These are phyloP conservation scores for Eucalyptus erythrocorys DNA, from an alignment of 345 rosid genomes.

Conservation along the genomic window DNA sequence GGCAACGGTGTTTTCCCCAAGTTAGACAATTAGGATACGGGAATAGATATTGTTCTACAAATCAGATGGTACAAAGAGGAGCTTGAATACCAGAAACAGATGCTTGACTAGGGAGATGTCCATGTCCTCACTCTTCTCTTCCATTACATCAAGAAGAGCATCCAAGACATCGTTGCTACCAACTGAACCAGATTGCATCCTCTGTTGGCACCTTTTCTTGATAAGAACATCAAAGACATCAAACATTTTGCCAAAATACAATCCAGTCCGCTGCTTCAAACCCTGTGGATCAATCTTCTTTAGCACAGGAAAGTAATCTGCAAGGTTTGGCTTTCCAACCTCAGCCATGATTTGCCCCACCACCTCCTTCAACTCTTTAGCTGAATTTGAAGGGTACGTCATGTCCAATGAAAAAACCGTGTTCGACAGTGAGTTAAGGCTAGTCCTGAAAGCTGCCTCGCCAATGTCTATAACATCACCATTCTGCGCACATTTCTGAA, in stretches of 20 bases:
- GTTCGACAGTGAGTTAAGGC: background rate
- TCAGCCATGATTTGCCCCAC: background rate
- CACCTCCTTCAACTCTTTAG: background rate
- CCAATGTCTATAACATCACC: background rate
- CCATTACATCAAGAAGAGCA: slow-evolving; percentile 5
- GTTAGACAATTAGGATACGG: background rate
- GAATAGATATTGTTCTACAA: background rate
- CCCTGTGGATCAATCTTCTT: background rate
- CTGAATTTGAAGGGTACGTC: background rate
- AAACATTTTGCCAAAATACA: slow-evolving; percentile 3
- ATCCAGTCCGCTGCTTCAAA: background rate
- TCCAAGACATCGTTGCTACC: slow-evolving; percentile 15
- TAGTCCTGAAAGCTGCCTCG: slow-evolving; percentile 2
- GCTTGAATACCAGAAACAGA: background rate
- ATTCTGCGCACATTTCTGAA: background rate
- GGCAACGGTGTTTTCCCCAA: background rate
- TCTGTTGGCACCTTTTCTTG: background rate
- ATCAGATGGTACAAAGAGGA: background rate
- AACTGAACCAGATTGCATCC: background rate
- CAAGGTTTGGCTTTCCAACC: slow-evolving; percentile 12
- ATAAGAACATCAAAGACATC: slow-evolving; percentile 7
- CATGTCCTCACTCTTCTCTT: slow-evolving; percentile 6
- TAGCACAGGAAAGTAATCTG: slow-evolving; percentile 16
- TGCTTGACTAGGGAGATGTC: background rate
- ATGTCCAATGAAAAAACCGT: background rate